These are phyloP conservation scores for Emericellopsis terricola DNA, from an alignment of 495 filamentous ascomycete genomes.

Conservation along the genomic window DNA sequence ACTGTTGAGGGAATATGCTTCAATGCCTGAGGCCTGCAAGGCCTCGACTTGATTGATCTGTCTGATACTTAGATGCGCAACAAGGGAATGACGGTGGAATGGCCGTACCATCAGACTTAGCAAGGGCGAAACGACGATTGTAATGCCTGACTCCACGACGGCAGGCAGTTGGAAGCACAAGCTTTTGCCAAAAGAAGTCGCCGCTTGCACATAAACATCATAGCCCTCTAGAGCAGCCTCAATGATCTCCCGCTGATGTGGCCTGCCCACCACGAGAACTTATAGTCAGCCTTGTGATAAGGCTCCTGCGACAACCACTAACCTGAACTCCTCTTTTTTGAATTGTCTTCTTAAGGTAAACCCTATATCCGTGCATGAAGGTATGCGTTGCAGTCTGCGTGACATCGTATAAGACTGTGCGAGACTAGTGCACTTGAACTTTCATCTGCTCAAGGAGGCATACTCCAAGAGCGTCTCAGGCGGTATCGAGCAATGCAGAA, in stretches of 20 bases:
- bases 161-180: conserved; percentile 89
- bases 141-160: conserved; percentile 73
- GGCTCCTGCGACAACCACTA: background rate
- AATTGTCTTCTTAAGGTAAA: conserved; percentile 75
- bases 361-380: conserved; percentile 50
- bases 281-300: background rate
- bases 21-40: conserved; percentile 51
- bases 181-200: conserved; percentile 93
- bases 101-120: conserved; percentile 72
- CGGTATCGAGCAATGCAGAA: no score
- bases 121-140: conserved; percentile 78
- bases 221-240: conserved; percentile 57
- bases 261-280: conserved; percentile 26
- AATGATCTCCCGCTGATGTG: conserved; percentile 78
- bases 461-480: no score
- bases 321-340: conserved; percentile 59
- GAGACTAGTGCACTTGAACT: no score
- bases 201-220: conserved; percentile 90
- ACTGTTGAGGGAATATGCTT: conserved; percentile 75
- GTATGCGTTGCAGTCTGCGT: conserved; percentile 15
- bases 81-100: no score
- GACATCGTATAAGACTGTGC: no score
- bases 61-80: background rate
- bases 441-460: no score
- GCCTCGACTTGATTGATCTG: conserved; percentile 84